These are phyloP conservation scores for Eragrostis nindensis DNA, from an alignment of 176 grass and related monocot genomes.

Conservation along the genomic window DNA sequence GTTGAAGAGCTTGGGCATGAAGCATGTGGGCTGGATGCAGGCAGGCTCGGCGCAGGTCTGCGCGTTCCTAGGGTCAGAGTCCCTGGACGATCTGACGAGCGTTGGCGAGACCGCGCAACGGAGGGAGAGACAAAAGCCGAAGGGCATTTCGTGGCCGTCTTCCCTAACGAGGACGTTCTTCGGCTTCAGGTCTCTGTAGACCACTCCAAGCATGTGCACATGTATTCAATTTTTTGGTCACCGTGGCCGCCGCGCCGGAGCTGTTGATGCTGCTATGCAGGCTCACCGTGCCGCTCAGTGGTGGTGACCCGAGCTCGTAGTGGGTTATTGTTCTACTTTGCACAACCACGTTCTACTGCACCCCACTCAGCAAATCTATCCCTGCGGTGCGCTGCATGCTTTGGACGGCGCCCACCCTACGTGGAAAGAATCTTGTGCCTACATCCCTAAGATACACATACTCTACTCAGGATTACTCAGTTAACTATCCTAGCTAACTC, in stretches of 20 bases:
- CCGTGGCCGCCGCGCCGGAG: slow-evolving; percentile 50
- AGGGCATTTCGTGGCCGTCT: slow-evolving; percentile 74
- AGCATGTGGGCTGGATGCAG: slow-evolving; percentile 77
- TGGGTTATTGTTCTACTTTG: too few species aligned
- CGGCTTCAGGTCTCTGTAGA: slow-evolving; percentile 74
- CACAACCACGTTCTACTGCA: too few species aligned
- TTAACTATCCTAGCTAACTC: too few species aligned
- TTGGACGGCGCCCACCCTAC: too few species aligned
- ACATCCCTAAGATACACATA: too few species aligned
- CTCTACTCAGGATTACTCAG: too few species aligned
- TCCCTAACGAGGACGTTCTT: slow-evolving; percentile 72
- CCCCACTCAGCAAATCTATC: too few species aligned
- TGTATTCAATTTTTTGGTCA: slow-evolving; percentile 59
- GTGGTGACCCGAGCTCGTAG: not conserved
- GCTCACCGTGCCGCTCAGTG: slow-evolving; percentile 51
- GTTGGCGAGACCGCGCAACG: slow-evolving; percentile 64
- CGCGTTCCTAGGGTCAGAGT: slow-evolving; percentile 39
- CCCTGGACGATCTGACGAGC: slow-evolving; percentile 43
- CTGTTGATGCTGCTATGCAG: slow-evolving; percentile 66
- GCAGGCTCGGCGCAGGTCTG: slow-evolving; percentile 51
- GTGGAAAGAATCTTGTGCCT: too few species aligned
- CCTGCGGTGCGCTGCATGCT: too few species aligned
- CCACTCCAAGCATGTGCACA: slow-evolving; percentile 77
- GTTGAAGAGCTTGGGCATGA: slow-evolving; percentile 69
- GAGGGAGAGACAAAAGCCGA: slow-evolving; percentile 69